phyloP scores from a whole-genome alignment of 1,284 basidiomycete genomes.

The Ustilago lituana region DNA sequence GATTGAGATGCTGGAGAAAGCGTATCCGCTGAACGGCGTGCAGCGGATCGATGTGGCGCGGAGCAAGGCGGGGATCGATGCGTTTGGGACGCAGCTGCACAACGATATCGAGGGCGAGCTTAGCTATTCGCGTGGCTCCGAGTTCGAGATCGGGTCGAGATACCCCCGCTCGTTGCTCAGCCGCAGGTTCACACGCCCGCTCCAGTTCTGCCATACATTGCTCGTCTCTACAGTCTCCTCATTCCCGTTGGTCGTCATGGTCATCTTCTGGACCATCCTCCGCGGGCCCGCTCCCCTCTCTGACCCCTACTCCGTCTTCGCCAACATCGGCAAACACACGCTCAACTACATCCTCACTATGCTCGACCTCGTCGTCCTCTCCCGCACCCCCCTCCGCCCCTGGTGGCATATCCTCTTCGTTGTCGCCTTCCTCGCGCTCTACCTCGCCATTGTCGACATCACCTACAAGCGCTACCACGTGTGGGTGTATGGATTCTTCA shows the following conservation, averaged over 20 bases:
- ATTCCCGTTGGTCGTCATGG: constrained; percentile 75
- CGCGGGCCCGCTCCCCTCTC: constrained; percentile 68
- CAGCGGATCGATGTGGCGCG: constrained; percentile 28
- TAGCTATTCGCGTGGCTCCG: constrained; percentile 2
- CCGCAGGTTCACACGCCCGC: constrained; percentile 13
- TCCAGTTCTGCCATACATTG: constrained; percentile 36
- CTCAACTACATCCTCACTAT: constrained; percentile 74
- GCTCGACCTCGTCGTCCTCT: constrained; percentile 73
- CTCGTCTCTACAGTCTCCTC: constrained; percentile 37
- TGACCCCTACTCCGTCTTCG: constrained; percentile 74
- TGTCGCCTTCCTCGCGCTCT: constrained; percentile 72
- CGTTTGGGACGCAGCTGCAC: constrained; percentile 20
- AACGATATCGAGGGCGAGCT: constrained; percentile 24
- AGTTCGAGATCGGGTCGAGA: constrained; percentile 19
- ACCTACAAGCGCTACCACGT: constrained; percentile 34
- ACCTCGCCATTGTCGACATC: constrained; percentile 71
- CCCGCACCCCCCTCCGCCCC: constrained; percentile 70
- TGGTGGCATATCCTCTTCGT: constrained; percentile 72
- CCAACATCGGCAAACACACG: constrained; percentile 74
- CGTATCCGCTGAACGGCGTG: constrained; percentile 25
- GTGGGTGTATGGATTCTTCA: constrained; percentile 51
- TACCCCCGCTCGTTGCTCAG: constrained; percentile 39
- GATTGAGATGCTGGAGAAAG: constrained; percentile 42
- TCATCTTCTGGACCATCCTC: constrained; percentile 76
- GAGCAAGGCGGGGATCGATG: constrained; percentile 18